Percentiles rank a stretch among this genome's conserved stretches.
Conservation (phyloP, 2,329 filamentous ascomycete genomes). For the Onygenales sp. region DNA sequence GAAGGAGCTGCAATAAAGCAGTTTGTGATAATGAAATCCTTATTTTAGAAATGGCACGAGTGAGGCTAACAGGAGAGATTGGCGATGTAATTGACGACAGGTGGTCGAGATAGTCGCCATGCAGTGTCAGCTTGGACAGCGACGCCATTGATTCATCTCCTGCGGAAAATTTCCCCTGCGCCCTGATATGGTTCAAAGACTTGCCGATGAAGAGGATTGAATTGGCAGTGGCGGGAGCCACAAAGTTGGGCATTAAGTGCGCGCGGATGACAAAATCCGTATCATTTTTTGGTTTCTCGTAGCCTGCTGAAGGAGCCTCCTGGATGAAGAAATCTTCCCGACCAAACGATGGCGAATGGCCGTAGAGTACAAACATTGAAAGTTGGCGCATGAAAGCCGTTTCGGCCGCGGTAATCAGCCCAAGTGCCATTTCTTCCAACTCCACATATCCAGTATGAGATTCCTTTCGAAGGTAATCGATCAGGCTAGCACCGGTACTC, state of each 20-base stretch:
- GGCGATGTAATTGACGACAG: constrained; percentile 63
- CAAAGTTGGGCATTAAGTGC: constrained; percentile 66
- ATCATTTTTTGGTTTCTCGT: constrained; percentile 31
- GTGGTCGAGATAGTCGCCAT: constrained; percentile 39
- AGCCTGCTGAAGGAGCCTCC: constrained; percentile 27
- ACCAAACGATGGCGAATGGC: constrained; percentile 67
- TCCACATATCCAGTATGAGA: constrained; percentile 82
- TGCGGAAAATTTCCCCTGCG: constrained; percentile 31
- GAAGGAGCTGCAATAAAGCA: constrained; percentile 71
- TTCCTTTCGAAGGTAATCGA: constrained; percentile 66
- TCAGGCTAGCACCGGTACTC: constrained; percentile 62
- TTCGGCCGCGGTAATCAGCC: constrained; percentile 69
- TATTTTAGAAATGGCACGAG: constrained; percentile 64
- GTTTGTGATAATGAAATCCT: constrained; percentile 75
- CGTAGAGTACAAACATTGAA: constrained; percentile 84
- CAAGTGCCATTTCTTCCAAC: constrained; percentile 65
- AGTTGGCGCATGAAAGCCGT: constrained; percentile 85
- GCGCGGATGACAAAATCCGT: constrained; percentile 50
- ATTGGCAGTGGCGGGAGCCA: constrained; percentile 60
- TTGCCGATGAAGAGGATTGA: constrained; percentile 88
- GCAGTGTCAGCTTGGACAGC: constrained; percentile 53
- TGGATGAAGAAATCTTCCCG: constrained; percentile 80
- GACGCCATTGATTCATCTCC: constrained; percentile 20
- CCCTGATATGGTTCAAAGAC: constrained; percentile 73
- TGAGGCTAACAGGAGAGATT: constrained; percentile 61